Evolutionary conservation across 2,329 filamentous ascomycete genomes (phyloP).

Genomic region (Ilyonectria sp.): DNA sequence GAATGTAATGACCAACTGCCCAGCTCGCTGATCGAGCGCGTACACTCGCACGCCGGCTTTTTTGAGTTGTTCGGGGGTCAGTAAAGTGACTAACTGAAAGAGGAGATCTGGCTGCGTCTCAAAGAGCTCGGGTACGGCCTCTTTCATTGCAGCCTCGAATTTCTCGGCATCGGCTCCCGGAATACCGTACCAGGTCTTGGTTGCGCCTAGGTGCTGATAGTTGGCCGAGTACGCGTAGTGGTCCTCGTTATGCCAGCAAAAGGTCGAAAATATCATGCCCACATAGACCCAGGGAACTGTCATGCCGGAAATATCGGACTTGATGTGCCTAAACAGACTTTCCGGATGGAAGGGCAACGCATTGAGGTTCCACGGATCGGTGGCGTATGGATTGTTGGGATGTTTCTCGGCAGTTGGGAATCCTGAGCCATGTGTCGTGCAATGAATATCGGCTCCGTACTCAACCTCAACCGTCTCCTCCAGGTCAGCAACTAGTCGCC

Average conservation of each 20-base stretch:
- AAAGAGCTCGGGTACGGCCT: slow-evolving; percentile 95
- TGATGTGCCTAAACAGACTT: slow-evolving; percentile 96
- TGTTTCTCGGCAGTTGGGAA: slow-evolving; percentile 96
- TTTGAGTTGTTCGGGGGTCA: slow-evolving; percentile 92
- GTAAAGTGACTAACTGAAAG: slow-evolving; percentile 96
- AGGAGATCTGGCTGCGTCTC: slow-evolving; percentile 96
- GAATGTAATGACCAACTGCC: slow-evolving; percentile 96
- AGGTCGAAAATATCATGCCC: slow-evolving; percentile 99
- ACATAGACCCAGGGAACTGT: slow-evolving; percentile 99
- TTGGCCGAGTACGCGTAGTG: slow-evolving; percentile 98
- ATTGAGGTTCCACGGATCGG: slow-evolving; percentile 96
- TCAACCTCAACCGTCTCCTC: slow-evolving; percentile 98
- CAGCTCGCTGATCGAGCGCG: slow-evolving; percentile 94
- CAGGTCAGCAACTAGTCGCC: slow-evolving; percentile 92
- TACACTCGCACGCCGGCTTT: slow-evolving; percentile 95
- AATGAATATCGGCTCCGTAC: slow-evolving; percentile 98
- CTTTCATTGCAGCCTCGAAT: slow-evolving; percentile 95
- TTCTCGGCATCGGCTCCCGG: slow-evolving; percentile 94
- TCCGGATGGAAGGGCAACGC: slow-evolving; percentile 91
- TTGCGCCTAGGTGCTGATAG: slow-evolving; percentile 97
- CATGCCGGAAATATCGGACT: slow-evolving; percentile 98
- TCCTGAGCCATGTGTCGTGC: slow-evolving; percentile 96
- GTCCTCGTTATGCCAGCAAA: slow-evolving; percentile 99
- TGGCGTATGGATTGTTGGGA: slow-evolving; percentile 87
- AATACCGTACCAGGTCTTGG: slow-evolving; percentile 99